phyloP scores from a whole-genome alignment of 2,329 filamentous ascomycete genomes.

The Colletotrichum sp. region DNA sequence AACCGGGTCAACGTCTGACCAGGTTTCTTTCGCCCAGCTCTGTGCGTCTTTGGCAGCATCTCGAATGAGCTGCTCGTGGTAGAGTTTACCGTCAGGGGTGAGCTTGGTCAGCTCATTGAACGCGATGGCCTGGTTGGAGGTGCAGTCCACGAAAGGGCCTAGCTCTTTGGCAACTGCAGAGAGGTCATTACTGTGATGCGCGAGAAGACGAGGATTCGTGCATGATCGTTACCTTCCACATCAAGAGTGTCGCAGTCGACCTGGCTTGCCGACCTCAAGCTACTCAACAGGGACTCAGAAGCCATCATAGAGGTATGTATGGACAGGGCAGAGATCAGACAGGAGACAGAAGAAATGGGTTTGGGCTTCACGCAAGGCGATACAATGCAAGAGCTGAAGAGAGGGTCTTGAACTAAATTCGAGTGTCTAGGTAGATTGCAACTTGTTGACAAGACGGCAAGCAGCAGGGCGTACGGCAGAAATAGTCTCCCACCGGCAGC shows the following conservation, averaged over 20 bases:
- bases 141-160: slow-evolving; percentile 39
- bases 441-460: neutral
- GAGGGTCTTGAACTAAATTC: neutral
- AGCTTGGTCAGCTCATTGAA: slow-evolving; percentile 33
- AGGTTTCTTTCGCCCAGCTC: slow-evolving; percentile 19
- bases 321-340: neutral
- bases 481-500: neutral
- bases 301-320: neutral
- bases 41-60: slow-evolving; percentile 29
- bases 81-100: slow-evolving; percentile 23
- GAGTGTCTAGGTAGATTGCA: neutral
- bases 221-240: slow-evolving; percentile 27
- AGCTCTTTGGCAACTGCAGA: slow-evolving; percentile 32
- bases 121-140: slow-evolving; percentile 41
- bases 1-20: slow-evolving; percentile 30
- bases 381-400: neutral
- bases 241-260: slow-evolving; percentile 43
- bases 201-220: neutral
- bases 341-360: neutral
- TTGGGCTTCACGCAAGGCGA: neutral
- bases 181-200: slow-evolving; percentile 1
- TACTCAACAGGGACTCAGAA: slow-evolving; percentile 10
- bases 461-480: no score
- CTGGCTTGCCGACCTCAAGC: slow-evolving; percentile 21
- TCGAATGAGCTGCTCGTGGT: slow-evolving; percentile 32